Conservation (phyloP, 345 rosid species). For the Anastatica hierochuntica region DNA sequence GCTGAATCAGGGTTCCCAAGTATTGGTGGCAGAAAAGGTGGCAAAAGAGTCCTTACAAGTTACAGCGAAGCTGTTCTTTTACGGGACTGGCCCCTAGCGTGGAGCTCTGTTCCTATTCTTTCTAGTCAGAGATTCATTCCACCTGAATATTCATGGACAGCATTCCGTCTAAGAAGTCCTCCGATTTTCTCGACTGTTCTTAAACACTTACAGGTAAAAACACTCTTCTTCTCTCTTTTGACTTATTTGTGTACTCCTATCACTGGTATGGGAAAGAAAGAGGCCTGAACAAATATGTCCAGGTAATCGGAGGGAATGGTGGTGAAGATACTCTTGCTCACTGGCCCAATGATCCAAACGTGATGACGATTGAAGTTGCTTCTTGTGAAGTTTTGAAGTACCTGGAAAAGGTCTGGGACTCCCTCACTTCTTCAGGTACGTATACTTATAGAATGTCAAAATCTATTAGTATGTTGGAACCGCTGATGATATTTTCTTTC, state of each 20-base stretch:
- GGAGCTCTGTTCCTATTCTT: constrained; percentile 81
- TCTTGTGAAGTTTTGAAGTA: constrained; percentile 69
- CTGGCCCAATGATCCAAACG: constrained; percentile 71
- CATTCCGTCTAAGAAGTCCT: constrained; percentile 75
- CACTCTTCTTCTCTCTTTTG: background rate
- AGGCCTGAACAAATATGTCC: constrained; percentile 20
- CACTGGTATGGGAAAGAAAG: constrained; percentile 8
- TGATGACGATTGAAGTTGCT: constrained; percentile 71
- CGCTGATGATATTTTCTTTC: background rate
- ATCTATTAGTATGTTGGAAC: background rate
- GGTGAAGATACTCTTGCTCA: constrained; percentile 97
- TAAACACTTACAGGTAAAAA: constrained; percentile 70
- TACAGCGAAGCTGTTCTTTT: constrained; percentile 62
- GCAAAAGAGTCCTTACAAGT: constrained; percentile 73
- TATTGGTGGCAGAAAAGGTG: constrained; percentile 50
- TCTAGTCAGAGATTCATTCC: constrained; percentile 67
- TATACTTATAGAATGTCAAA: background rate
- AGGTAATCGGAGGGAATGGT: constrained; percentile 74
- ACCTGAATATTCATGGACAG: constrained; percentile 82
- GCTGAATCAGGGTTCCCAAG: constrained; percentile 79
- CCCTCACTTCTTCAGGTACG: constrained; percentile 75
- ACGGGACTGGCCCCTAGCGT: constrained; percentile 90
- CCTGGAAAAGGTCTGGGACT: constrained; percentile 67
- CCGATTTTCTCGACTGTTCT: constrained; percentile 70
- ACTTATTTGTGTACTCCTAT: constrained; percentile 5